These are phyloP conservation scores for Cladosporium phlei DNA, from an alignment of 2,329 filamentous ascomycete species.

Conservation along the genomic window DNA sequence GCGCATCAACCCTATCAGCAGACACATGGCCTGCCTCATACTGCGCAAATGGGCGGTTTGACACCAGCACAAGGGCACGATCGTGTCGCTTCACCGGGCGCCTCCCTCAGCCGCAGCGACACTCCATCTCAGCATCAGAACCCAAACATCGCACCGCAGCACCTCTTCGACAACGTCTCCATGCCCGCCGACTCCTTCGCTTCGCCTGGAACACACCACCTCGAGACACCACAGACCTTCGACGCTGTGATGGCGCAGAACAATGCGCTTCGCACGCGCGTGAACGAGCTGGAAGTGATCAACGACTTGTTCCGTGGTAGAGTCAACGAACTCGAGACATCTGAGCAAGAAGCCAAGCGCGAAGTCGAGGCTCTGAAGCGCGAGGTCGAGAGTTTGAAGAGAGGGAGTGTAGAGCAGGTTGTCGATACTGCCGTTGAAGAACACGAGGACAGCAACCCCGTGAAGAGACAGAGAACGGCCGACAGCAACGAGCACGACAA, in stretches of 20 bases:
- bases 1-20: conserved; percentile 16
- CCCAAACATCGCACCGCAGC: conserved; percentile 65
- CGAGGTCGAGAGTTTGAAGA: conserved; percentile 50
- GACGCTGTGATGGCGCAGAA: conserved; percentile 77
- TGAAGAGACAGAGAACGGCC: conserved; percentile 5
- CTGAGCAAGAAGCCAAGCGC: conserved; percentile 63
- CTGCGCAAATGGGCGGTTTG: conserved; percentile 2
- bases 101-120: conserved; percentile 63
- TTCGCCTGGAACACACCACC: conserved; percentile 39
- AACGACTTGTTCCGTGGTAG: conserved; percentile 65
- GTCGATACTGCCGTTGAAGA: not conserved
- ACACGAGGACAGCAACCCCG: not conserved
- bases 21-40: conserved; percentile 16
- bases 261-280: conserved; percentile 85
- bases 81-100: conserved; percentile 2
- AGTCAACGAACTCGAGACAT: conserved; percentile 70
- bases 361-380: conserved; percentile 53
- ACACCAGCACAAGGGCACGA: conserved; percentile 1
- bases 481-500: not conserved
- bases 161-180: conserved; percentile 68
- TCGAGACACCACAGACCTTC: conserved; percentile 70
- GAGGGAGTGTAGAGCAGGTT: not conserved
- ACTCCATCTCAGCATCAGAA: conserved; percentile 67
- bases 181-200: conserved; percentile 68
- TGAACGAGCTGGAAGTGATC: conserved; percentile 92